Base-by-base conservation (phyloP, 805 yeast genomes). In the Suhomyces canberraensis region DNA sequence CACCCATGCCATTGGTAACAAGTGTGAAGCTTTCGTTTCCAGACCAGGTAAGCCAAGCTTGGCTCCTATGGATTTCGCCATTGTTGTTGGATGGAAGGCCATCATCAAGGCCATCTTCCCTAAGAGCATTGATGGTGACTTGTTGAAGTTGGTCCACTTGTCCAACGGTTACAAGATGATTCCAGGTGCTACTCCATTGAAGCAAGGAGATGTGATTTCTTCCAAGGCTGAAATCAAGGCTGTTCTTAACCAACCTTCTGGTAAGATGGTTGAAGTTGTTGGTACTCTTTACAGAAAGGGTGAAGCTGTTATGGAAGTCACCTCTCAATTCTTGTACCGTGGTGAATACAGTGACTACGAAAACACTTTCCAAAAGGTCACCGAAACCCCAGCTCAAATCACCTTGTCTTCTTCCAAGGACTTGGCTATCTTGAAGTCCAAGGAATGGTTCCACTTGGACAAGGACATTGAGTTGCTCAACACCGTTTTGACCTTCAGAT, bases 41-140 rank as follows among this genome's bases (percentile, higher is more conserved):
- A 81, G 96, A 71, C 78, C 86, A 34, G 93, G 90, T 47, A 84
- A 86, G 64, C 77, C 76, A 46, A 81, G 87, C 41, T 73, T 80
- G 51, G 98, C 98, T 33, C 99, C 99, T 56, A 91, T 93, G 98
- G 99, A 93, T 72, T 93, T 90, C 59, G 98, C 98, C 33, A 93
- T 93, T 62, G 97, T 93, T 40, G 79, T 90, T 52, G 98, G 98
- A 31, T 93, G 99, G 99, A 84, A 84, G 70, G 95, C 97, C 34
- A 91, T 93, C 60, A 91, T 93, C 71, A 88, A 85, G 72, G 90
- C 97, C n/a, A 86, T 93, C 52, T 93, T 93, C 93, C 98, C 98
- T 37, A 78, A 79, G 60, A 79, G 82, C 45, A 95, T 93, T 54
- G 98, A 95, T 61, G 98, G 98, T 66, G 98, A 93, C 62, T 75